A percentile compares a stretch with the other conserved stretches of the same genome.
Conservation (phyloP, 352 stramenopile genomes). For the Plasmopara viticola region DNA sequence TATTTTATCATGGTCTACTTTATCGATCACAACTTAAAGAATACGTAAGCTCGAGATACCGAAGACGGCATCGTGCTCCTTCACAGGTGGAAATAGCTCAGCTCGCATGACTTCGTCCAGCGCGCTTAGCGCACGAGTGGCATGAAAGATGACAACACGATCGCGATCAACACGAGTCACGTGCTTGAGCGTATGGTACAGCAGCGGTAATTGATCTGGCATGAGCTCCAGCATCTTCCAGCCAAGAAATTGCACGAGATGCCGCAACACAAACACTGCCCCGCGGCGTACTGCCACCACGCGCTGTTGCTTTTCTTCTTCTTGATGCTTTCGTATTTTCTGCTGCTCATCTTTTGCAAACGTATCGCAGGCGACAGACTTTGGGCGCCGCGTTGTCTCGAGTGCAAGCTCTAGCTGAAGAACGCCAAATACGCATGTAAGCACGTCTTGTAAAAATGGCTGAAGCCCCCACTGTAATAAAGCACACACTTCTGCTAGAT, state of each 20-base stretch:
- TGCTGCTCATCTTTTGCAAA: slow-evolving; percentile 12
- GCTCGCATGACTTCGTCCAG: slow-evolving; percentile 63
- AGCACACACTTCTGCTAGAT: slow-evolving; percentile 75
- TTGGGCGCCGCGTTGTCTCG: slow-evolving; percentile 6
- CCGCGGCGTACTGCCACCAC: slow-evolving; percentile 62
- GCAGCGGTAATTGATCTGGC: slow-evolving; percentile 55
- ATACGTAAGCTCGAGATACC: slow-evolving; percentile 49
- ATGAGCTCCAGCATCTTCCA: slow-evolving; percentile 71
- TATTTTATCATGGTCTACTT: too few species aligned
- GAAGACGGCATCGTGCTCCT: slow-evolving; percentile 30
- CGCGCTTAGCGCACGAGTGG: slow-evolving; percentile 37
- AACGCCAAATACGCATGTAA: slow-evolving; percentile 76
- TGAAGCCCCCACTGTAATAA: slow-evolving; percentile 68
- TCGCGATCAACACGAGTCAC: slow-evolving; percentile 58
- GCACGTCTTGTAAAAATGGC: slow-evolving; percentile 64
- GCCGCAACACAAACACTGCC: slow-evolving; percentile 68
- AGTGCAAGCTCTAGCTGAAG: slow-evolving; percentile 62
- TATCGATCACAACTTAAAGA: slow-evolving; percentile 18
- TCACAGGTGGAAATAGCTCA: slow-evolving; percentile 56
- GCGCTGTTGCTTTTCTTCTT: slow-evolving; percentile 24
- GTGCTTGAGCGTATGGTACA: slow-evolving; percentile 77
- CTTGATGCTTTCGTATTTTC: slow-evolving; percentile 10
- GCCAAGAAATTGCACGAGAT: slow-evolving; percentile 71
- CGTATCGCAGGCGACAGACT: slow-evolving; percentile 2
- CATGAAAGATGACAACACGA: slow-evolving; percentile 61